phyloP scores from a whole-genome alignment of 257 asterid genomes.

The Solanum piurae region DNA sequence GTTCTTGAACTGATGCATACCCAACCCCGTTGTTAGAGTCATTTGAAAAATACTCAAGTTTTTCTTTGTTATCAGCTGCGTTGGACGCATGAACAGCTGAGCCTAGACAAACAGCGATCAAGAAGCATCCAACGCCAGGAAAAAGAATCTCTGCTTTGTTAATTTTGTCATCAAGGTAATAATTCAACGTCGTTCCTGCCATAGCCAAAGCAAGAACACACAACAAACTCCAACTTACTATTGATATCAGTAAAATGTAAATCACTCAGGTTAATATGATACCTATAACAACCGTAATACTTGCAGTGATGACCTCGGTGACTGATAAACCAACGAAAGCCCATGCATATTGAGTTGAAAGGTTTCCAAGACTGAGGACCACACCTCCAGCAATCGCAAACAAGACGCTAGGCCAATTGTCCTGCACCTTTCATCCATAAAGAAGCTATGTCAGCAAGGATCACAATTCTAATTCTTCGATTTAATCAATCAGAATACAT shows the following conservation, averaged over 20 bases:
- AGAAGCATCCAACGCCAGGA: conserved; percentile 90
- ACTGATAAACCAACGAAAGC: conserved; percentile 89
- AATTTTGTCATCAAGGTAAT: conserved; percentile 77
- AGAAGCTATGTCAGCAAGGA: neutral
- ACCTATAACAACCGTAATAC: conserved; percentile 97
- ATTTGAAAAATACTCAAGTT: conserved; percentile 36
- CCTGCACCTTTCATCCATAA: conserved; percentile 29
- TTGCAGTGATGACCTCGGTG: conserved; percentile 73
- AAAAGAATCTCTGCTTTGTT: conserved; percentile 90
- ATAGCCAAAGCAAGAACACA: neutral
- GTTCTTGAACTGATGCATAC: conserved; percentile 20
- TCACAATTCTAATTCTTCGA: neutral
- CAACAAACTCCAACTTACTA: neutral
- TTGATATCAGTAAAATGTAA: neutral
- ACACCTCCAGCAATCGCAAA: conserved; percentile 89
- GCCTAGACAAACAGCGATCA: conserved; percentile 87
- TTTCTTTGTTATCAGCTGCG: conserved; percentile 57
- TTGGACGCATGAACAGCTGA: conserved; percentile 79
- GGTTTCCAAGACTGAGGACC: conserved; percentile 76
- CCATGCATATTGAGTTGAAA: conserved; percentile 95
- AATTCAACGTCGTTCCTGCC: conserved; percentile 80
- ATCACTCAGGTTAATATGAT: neutral
- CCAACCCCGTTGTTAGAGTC: conserved; percentile 14
- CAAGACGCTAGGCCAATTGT: conserved; percentile 70
- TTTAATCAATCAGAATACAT: neutral